These are phyloP conservation scores for Wallacemonas sp. DNA, from an alignment of 208 protist genomes.

Conservation along the genomic window DNA sequence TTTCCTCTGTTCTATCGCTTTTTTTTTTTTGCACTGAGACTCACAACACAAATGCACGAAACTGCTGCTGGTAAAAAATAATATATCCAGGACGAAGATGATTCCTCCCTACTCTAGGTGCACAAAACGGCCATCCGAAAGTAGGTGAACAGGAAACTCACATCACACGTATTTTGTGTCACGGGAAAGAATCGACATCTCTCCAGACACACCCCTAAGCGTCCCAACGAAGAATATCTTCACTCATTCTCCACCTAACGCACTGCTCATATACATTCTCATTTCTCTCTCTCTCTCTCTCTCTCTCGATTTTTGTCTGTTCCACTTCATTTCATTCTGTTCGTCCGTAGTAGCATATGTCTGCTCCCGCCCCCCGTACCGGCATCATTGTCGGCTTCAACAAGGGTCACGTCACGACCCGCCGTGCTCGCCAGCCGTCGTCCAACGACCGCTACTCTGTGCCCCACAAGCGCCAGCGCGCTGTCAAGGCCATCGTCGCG, in stretches of 20 bases:
- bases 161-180: no score
- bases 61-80: no score
- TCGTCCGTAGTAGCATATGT: constrained; percentile 40
- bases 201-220: no score
- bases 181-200: no score
- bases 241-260: not conserved
- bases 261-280: not conserved
- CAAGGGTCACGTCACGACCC: constrained; percentile 91
- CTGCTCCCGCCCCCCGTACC: constrained; percentile 72
- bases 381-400: constrained; percentile 93
- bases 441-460: constrained; percentile 80
- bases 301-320: not conserved
- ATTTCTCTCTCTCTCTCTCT: not conserved
- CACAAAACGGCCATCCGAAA: no score
- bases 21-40: no score
- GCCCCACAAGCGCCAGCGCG: constrained; percentile 90
- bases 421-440: constrained; percentile 75
- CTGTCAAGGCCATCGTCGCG: constrained; percentile 90
- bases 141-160: no score
- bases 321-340: constrained; percentile 20
- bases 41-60: no score
- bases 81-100: no score
- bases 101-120: no score
- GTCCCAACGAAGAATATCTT: no score
- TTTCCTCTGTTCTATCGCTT: no score